A percentile compares a stretch with the other conserved stretches of the same genome.
phyloP scores from a whole-genome alignment of 1,139 yeast species.

The Pichia sp. region DNA sequence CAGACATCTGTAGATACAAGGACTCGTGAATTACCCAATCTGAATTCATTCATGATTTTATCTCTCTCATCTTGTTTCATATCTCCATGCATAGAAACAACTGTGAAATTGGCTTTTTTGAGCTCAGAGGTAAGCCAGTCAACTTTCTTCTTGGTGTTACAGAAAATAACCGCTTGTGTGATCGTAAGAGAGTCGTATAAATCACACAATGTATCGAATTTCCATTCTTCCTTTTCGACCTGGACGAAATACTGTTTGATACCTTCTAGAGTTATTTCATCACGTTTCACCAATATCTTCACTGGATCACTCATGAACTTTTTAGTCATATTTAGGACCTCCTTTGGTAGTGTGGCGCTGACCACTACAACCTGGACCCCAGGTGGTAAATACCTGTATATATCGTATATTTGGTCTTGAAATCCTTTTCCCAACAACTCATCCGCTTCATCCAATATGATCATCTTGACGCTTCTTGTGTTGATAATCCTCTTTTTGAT shows the following conservation, averaged over 20 bases:
- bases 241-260: constrained; percentile 82
- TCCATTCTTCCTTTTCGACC: constrained; percentile 92
- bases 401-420: constrained; percentile 87
- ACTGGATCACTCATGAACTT: constrained; percentile 91
- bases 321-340: constrained; percentile 78
- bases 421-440: constrained; percentile 87
- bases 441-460: constrained; percentile 92
- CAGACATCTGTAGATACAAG: constrained; percentile 93
- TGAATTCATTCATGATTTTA: constrained; percentile 79
- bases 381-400: constrained; percentile 74
- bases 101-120: constrained; percentile 78
- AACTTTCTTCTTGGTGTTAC: constrained; percentile 88
- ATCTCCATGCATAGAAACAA: constrained; percentile 94
- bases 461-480: constrained; percentile 71
- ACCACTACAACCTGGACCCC: constrained; percentile 89
- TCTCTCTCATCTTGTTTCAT: constrained; percentile 94
- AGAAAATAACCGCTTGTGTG: constrained; percentile 93
- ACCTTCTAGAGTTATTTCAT: constrained; percentile 84
- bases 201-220: constrained; percentile 90
- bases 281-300: constrained; percentile 83
- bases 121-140: constrained; percentile 85
- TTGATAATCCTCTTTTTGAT: constrained; percentile 67
- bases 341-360: constrained; percentile 85
- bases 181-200: constrained; percentile 89
- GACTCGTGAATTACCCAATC: constrained; percentile 75